Evolutionary conservation across 805 yeast species (phyloP), one percentile per base, ranked within the genome.

Genomic region (Tetrapisispora fleetii): DNA sequence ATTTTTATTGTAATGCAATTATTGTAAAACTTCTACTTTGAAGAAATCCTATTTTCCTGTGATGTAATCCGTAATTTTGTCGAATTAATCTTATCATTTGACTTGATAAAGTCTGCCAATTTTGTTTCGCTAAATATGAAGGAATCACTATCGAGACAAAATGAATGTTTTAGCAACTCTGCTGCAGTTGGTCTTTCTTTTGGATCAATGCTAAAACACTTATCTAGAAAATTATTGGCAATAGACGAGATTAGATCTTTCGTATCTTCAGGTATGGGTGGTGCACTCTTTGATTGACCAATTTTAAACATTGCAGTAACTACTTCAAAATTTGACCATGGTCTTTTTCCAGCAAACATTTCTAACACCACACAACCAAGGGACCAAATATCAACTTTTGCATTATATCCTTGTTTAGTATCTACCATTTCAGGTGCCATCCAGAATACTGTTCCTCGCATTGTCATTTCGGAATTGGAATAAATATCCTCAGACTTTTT

Each of bases 341-440:
- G 99, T 49, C 99, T 72, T 56, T 89, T 79, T 1, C 98, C 99
- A 0, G 96, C 96, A 73, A 85, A 89, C 98, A 93, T 93, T 65
- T 93, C 99, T 46, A 93, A 65, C 24, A 93, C 95, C 41, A 93
- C 96, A 71, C 99, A 93, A 1, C 99, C 99, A 22, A 91, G 67
- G 0, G 98, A 90, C 99, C 99, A 93, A 37, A 93, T 90, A 67
- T 93, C 99, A 22, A 93, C 89, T 67, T 93, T 93, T 19, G 99
- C 99, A 70, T 95, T 87, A 64, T 93, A 93, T 0, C 99, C 99
- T 62, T 84, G 93, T 54, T 81, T 81, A 50, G 87, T 88, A 62
- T 89, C 91, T 45, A 93, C 89, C 54, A 95, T 96, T 62, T 93
- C 99, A 0, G 99, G 99, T 1, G 99, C 99, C 99, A 93, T 93